Conservation (phyloP, 495 filamentous ascomycete species). For the Paragyromitra xinjiangensis region DNA sequence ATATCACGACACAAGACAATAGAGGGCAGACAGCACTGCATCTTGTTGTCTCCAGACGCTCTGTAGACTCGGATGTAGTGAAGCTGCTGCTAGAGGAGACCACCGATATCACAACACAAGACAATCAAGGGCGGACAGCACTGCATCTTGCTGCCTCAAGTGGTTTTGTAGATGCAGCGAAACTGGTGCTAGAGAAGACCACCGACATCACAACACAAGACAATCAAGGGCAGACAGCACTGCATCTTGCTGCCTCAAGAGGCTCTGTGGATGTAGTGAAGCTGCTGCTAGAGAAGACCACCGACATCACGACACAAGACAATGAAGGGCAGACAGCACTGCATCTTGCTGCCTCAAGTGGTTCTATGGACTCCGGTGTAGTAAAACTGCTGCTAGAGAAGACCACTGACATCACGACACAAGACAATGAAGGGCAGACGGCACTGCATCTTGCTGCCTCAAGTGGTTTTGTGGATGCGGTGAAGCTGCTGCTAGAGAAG, state of each 20-base stretch:
- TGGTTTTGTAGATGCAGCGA: not conserved
- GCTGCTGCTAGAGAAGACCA: not conserved
- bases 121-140: not conserved
- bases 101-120: not conserved
- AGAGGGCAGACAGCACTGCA: slow-evolving; percentile 1
- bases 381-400: not conserved
- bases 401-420: not conserved
- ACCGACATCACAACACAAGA: not conserved
- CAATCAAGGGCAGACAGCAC: not conserved
- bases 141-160: slow-evolving; percentile 5
- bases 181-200: not conserved
- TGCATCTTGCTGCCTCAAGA: not conserved
- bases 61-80: not conserved
- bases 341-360: too few species aligned
- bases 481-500: not conserved
- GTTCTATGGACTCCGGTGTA: not conserved
- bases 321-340: not conserved
- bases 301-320: not conserved
- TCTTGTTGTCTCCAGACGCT: too few species aligned
- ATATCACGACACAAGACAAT: not conserved
- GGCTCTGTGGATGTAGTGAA: too few species aligned
- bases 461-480: not conserved
- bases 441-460: slow-evolving; percentile 3
- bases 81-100: not conserved
- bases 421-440: not conserved